Percentiles rank a stretch among this genome's conserved stretches.
Conservation (phyloP, 2,329 filamentous ascomycete genomes). For the Chaetothyriales sp. region DNA sequence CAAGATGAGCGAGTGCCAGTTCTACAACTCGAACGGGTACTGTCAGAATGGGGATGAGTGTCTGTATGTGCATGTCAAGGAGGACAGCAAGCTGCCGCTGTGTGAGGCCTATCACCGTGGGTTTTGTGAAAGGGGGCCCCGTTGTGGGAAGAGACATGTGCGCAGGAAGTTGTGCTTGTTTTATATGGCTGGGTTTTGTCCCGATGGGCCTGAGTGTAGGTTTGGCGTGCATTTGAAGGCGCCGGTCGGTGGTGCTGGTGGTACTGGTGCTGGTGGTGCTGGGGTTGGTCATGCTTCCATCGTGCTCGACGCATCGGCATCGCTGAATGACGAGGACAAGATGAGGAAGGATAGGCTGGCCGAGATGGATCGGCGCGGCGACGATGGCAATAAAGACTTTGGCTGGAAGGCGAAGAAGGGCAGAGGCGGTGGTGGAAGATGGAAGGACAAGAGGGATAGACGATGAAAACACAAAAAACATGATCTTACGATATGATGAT, state of each 20-base stretch:
- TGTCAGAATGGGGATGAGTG: constrained; percentile 97
- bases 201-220: constrained; percentile 60
- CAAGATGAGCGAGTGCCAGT: constrained; percentile 97
- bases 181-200: constrained; percentile 90
- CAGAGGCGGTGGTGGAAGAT: constrained; percentile 14
- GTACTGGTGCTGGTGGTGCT: not conserved
- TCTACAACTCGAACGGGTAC: constrained; percentile 83
- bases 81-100: constrained; percentile 59
- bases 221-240: constrained; percentile 52
- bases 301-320: constrained; percentile 1
- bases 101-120: constrained; percentile 89
- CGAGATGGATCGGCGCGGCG: constrained; percentile 14
- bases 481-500: not conserved
- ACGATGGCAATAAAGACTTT: constrained; percentile 15
- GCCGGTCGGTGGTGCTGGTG: too few relatives aligned
- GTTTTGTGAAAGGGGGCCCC: constrained; percentile 80
- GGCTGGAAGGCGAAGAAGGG: constrained; percentile 1
- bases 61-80: constrained; percentile 78
- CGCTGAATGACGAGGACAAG: constrained; percentile 6
- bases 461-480: constrained; percentile 1
- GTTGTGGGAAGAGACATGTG: constrained; percentile 79
- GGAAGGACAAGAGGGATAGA: constrained; percentile 15
- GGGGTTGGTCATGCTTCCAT: not conserved
- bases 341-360: constrained; percentile 8
- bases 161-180: constrained; percentile 65